Evolutionary conservation across 2,329 filamentous ascomycete species (phyloP), one percentile per base, ranked within the genome.

Genomic region (Sordariomycetes sp.): DNA sequence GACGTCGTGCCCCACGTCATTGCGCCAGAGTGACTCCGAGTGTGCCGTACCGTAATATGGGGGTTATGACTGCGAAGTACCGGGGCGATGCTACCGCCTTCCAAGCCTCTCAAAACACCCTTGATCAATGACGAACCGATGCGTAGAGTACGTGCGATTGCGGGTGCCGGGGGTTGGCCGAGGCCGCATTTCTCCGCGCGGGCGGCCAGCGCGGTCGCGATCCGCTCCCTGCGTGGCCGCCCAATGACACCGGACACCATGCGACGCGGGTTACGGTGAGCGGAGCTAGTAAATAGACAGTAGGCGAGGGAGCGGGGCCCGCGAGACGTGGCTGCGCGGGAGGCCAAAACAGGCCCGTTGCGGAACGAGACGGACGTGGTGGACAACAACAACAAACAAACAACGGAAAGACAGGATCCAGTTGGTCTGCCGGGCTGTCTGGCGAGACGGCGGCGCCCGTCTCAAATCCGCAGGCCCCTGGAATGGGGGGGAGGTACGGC

Each of bases 381-480:
- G 22, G 6, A 50, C 24, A 51, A 50, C 24, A 51, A 56, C 54
- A 56, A 56, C 54, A 56, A 56, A 56, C 32, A 56, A 56, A 56
- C 54, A 52, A 32, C 28, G 17, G 45, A 50, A 50, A 22, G 45
- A 10, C 12, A 22, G 45, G 10, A 6, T 50, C 20, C 20, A 50
- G 45, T 50, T 50, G 45, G 45, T 50, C 45, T 17, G 36, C 36
- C 36, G 36, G 36, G n/a, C 22, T 20, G 28, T n/a, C 25, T 6
- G 25, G 28, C 17, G 50, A 35, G 20, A 45, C 28, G n/a, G n/a
- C n/a, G 6, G 17, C 7, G 15, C 39, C n/a, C 15, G 39, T n/a
- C 39, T 15, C 39, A 13, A n/a, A 45, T 45, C n/a, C 39, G 39
- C 39, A 17, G 39, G 13, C 10, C 17, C 6, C 13, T 13, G 39